Evolutionary conservation across 2,329 filamentous ascomycete genomes (phyloP), one percentile per base, ranked within the genome.

Genomic region (Myotisia sp.): DNA sequence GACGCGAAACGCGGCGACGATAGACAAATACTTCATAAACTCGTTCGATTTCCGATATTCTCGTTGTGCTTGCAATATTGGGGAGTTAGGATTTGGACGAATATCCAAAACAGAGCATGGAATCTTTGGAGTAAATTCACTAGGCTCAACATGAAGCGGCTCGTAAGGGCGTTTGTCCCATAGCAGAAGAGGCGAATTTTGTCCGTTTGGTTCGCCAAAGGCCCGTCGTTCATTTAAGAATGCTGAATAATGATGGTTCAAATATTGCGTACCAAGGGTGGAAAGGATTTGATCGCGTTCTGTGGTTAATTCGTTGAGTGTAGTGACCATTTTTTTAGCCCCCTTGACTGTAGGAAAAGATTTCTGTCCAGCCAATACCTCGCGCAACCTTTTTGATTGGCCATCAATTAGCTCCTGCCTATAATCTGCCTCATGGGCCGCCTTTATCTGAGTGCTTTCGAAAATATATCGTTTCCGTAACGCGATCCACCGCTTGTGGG

Each of bases 101-200:
- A 59, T 54, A 40, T 55, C 55, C 6, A 58, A 34, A 8, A 59
- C 39, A 0, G 52, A 48, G 5, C 52, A 48, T 5, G 58, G 44
- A 12, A 44, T 43, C 3, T 67, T 61, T 1, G 82, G 83, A 51
- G 67, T 82, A 47, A 83, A 77, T 43, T 92, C 85, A 1, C 67
- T 48, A 0, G 55, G 33, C 3, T 61, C 40, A 2, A 71, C 67
- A 16, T 61, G 54, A 10, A 93, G 61, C 0, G 83, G 79, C 47
- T 92, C 82, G 47, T 72, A 74, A 2, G 63, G 58, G 10, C 85
- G 74, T 1, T 69, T 65, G 53, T 92, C 83, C 73, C 76, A 86
- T 17, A 64, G 47, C 3, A 87, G 53, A 1, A 66, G 46, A 0
- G 73, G 68, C 1, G 52, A 67, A 60, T 32, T 58, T 6, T 21